Base-by-base conservation (phyloP, 2,329 filamentous ascomycete genomes). In the Cytospora piceae region DNA sequence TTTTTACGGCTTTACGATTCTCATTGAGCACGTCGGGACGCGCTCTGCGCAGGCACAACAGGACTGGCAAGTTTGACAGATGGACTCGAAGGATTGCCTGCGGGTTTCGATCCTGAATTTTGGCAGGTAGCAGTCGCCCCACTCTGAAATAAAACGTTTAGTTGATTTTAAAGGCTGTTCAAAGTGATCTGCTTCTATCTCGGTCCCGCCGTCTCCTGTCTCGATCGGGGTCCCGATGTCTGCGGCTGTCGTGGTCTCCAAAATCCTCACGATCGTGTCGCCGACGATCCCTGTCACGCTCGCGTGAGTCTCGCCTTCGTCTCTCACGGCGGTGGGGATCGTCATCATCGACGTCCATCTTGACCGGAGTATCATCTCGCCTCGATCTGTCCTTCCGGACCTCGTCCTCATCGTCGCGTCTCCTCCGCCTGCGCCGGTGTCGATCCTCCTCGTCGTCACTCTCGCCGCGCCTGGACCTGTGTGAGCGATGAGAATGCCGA, bases 151-250 rank as follows among this genome's bases (percentile, higher is more conserved):
- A 34, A 57, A n/a, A 15, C n/a, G 34, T 14, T 15, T 8, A 15
- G 15, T 57, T 42, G 22, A 17, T 57, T 22, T 17, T 20, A 20
- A 9, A 22, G 22, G 22, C 24, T 8, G n/a, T 20, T 64, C 37
- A 68, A 15, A 81, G 81, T 61, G 82, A 84, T 60, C 75, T 77
- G 69, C 81, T 83, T 67, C 79, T 78, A 67, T 78, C 80, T 66
- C 77, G 75, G 51, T 63, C 39, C 37, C 70, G 71, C 24, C 58
- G 58, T 54, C 64, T 68, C 46, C 71, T 72, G 46, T 74, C 73
- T 64, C 65, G 71, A 57, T 74, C 68, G 51, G 63, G 64, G 42
- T 67, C 74, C 69, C 22, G 69, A 31, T 67, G 53, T 7, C 67
- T 64, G 53, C 39, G 60, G 8, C 42, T 49, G 22, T 42, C 32